A percentile compares a stretch with the other conserved stretches of the same genome.
Evolutionary conservation across 2,329 filamentous ascomycete genomes (phyloP).

Genomic region (Karstenula rhodostoma): DNA sequence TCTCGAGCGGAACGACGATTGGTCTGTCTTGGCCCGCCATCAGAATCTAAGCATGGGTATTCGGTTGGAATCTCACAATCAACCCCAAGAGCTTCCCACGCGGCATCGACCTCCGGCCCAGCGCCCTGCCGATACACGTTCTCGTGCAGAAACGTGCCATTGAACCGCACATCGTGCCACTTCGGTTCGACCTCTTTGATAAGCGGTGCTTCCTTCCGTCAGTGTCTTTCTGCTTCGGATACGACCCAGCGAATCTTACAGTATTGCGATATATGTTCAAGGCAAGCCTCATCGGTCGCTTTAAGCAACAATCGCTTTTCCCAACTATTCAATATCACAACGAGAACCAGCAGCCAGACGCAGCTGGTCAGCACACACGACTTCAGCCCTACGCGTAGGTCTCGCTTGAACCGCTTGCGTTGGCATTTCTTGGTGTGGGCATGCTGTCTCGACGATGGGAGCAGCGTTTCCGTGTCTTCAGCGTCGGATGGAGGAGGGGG

Average conservation of each 20-base stretch:
- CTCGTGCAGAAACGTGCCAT: constrained; percentile 65
- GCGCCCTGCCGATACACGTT: constrained; percentile 61
- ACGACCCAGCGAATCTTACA: constrained; percentile 29
- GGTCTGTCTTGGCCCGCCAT: constrained; percentile 34
- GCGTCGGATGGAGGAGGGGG: constrained; percentile 9
- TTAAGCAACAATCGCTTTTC: constrained; percentile 20
- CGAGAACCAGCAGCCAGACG: constrained; percentile 26
- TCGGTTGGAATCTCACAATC: constrained; percentile 54
- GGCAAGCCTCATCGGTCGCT: constrained; percentile 34
- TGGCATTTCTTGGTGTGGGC: background rate
- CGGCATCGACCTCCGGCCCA: constrained; percentile 63
- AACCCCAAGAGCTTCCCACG: constrained; percentile 63
- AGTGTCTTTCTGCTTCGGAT: background rate
- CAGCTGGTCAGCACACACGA: constrained; percentile 28
- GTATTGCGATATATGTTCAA: constrained; percentile 39
- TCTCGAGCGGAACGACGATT: constrained; percentile 59
- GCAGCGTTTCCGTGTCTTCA: constrained; percentile 18
- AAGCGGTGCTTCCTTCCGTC: constrained; percentile 36
- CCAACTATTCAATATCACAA: constrained; percentile 27
- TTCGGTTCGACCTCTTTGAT: constrained; percentile 52
- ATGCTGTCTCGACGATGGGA: constrained; percentile 1
- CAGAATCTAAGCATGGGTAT: background rate
- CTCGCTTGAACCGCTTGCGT: background rate
- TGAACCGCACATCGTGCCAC: constrained; percentile 58
- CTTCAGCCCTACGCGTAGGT: constrained; percentile 20